A percentile compares a stretch with the other conserved stretches of the same genome.
Evolutionary conservation across 495 filamentous ascomycete species (phyloP).

Genomic region (Aspergillus nanangensis): DNA sequence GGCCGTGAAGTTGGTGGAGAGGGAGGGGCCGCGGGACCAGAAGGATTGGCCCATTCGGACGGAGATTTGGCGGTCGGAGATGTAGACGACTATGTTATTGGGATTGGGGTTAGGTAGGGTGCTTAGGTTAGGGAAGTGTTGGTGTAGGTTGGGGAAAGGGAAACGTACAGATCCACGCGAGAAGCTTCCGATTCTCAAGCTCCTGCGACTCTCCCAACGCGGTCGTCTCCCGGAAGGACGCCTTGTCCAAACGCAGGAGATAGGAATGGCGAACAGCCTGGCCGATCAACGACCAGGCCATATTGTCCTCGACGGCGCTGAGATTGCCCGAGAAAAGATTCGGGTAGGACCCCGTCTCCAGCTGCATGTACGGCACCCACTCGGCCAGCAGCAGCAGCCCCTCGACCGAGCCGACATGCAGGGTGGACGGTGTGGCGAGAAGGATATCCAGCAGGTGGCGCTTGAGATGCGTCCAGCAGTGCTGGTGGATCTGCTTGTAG

Average conservation of each 20-base stretch:
- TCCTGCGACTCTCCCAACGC: not conserved
- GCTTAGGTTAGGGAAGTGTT: no score
- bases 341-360: no score
- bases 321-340: no score
- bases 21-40: slow-evolving; percentile 12
- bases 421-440: slow-evolving; percentile 1
- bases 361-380: slow-evolving; percentile 5
- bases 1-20: slow-evolving; percentile 7
- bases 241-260: slow-evolving; percentile 6
- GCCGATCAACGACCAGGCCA: slow-evolving; percentile 9
- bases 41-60: slow-evolving; percentile 15
- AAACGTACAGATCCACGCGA: slow-evolving; percentile 11
- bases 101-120: no score
- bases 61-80: slow-evolving; percentile 14
- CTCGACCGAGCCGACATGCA: slow-evolving; percentile 9
- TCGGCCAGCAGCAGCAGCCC: slow-evolving; percentile 10
- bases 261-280: slow-evolving; percentile 9
- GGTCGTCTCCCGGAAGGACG: slow-evolving; percentile 3
- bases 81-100: slow-evolving; percentile 11
- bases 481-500: not conserved
- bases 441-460: slow-evolving; percentile 7
- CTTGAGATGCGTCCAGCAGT: slow-evolving; percentile 1
- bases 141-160: not conserved
- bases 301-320: slow-evolving; percentile 3
- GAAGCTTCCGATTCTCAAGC: slow-evolving; percentile 1